A percentile compares a stretch with the other conserved stretches of the same genome.
Evolutionary conservation across 768 basidiomycete species (phyloP).

Genomic region (Phylloporus sp.): DNA sequence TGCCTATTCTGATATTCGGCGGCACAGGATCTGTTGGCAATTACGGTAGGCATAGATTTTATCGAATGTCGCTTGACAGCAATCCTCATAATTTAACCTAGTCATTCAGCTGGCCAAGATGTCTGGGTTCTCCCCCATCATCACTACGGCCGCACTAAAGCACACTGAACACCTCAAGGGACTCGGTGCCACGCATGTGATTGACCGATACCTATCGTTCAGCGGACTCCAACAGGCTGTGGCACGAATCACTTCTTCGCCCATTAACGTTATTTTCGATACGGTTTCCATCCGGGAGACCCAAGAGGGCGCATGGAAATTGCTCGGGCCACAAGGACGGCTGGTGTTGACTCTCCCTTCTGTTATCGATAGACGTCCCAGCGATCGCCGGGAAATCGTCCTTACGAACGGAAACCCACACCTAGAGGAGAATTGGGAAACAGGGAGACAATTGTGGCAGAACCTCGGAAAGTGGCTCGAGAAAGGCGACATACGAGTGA

Average conservation of each 20-base stretch:
- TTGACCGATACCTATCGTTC: slow-evolving; percentile 29
- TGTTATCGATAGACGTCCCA: slow-evolving; percentile 25
- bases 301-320: slow-evolving; percentile 34
- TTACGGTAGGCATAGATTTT: slow-evolving; percentile 35
- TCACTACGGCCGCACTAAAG: slow-evolving; percentile 34
- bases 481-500: slow-evolving; percentile 30
- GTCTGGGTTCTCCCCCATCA: slow-evolving; percentile 38
- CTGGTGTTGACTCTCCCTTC: slow-evolving; percentile 34
- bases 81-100: slow-evolving; percentile 22
- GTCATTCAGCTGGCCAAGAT: slow-evolving; percentile 39
- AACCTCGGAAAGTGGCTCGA: slow-evolving; percentile 28
- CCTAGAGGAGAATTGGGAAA: slow-evolving; percentile 31
- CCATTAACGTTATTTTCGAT: slow-evolving; percentile 37
- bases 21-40: slow-evolving; percentile 50
- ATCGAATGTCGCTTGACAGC: slow-evolving; percentile 4
- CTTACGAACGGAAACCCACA: slow-evolving; percentile 33
- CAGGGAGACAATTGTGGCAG: slow-evolving; percentile 30
- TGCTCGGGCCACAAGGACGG: slow-evolving; percentile 37
- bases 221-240: slow-evolving; percentile 31
- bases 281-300: slow-evolving; percentile 37
- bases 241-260: slow-evolving; percentile 35
- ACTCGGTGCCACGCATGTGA: slow-evolving; percentile 34
- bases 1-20: slow-evolving; percentile 46
- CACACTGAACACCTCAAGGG: slow-evolving; percentile 33
- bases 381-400: slow-evolving; percentile 29